Conservation (phyloP, 1,284 basidiomycete species). For the Leccinum subrobustum region DNA sequence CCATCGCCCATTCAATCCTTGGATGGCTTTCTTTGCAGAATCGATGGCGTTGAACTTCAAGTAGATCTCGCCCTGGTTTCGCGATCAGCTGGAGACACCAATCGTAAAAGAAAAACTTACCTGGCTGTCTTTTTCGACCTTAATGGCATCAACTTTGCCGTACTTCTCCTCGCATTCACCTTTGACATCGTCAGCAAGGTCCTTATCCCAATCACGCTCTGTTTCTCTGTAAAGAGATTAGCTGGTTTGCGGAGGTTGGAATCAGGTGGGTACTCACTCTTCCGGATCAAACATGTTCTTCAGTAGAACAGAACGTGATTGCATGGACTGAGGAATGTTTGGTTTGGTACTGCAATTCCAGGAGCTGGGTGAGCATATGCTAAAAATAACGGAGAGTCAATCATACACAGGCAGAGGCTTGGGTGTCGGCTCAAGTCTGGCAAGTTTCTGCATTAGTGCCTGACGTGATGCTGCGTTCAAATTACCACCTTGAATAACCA, state of each 20-base stretch:
- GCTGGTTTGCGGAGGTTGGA: constrained; percentile 7
- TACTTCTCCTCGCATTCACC: constrained; percentile 92
- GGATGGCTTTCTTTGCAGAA: constrained; percentile 78
- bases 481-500: constrained; percentile 67
- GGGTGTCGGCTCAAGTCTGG: constrained; percentile 76
- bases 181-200: constrained; percentile 95
- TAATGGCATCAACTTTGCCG: constrained; percentile 83
- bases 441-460: constrained; percentile 99
- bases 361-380: constrained; percentile 13
- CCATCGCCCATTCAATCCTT: constrained; percentile 92
- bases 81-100: background rate
- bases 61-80: constrained; percentile 91
- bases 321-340: constrained; percentile 75
- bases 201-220: constrained; percentile 94
- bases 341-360: constrained; percentile 51
- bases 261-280: constrained; percentile 57
- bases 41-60: constrained; percentile 86
- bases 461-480: constrained; percentile 94
- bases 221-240: constrained; percentile 67
- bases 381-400: constrained; percentile 1
- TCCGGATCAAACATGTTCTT: constrained; percentile 98
- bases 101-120: constrained; percentile 42
- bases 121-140: constrained; percentile 92
- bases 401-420: constrained; percentile 61
- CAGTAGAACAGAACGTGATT: constrained; percentile 82